These are phyloP conservation scores for Actinomortierella ambigua DNA, from an alignment of 371 early-diverging fungal genomes.

Conservation along the genomic window DNA sequence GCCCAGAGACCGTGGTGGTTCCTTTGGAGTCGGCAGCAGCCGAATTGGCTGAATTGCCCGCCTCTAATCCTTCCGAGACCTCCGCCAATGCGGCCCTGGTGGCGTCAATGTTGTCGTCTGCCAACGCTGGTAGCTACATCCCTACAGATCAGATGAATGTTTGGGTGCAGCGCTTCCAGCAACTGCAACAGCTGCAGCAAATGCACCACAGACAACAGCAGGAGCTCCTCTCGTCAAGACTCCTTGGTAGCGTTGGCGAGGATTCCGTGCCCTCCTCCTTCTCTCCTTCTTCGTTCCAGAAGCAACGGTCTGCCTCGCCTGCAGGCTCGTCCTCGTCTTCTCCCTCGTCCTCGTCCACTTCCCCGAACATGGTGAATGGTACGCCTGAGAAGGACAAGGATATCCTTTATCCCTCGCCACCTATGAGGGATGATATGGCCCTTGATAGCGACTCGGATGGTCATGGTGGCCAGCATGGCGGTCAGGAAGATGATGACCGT, in stretches of 20 bases:
- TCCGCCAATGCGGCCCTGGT: too few relatives aligned
- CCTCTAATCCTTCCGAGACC: too few relatives aligned
- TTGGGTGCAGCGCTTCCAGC: constrained; percentile 38
- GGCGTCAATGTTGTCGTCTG: constrained; percentile 5
- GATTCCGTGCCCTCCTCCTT: constrained; percentile 1
- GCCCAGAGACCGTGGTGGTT: too few relatives aligned
- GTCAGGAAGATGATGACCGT: neutral
- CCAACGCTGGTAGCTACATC: constrained; percentile 8
- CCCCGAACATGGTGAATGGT: too few relatives aligned
- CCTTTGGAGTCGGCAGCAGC: too few relatives aligned
- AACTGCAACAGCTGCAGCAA: constrained; percentile 28
- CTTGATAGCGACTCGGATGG: constrained; percentile 34
- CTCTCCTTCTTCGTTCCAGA: constrained; percentile 1
- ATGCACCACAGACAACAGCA: constrained; percentile 30
- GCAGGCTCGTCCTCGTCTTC: too few relatives aligned
- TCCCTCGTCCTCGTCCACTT: too few relatives aligned
- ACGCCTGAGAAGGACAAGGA: constrained; percentile 1
- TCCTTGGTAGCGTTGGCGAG: constrained; percentile 2
- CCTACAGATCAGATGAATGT: constrained; percentile 13
- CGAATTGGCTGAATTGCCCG: too few relatives aligned
- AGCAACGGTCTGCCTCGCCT: neutral
- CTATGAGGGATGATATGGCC: constrained; percentile 18
- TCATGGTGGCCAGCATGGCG: neutral
- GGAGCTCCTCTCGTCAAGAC: constrained; percentile 22
- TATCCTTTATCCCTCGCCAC: constrained; percentile 23